Percentiles rank a stretch among this genome's conserved stretches.
Conservation (phyloP, 495 filamentous ascomycete species). For the Penicillium ucsense region DNA sequence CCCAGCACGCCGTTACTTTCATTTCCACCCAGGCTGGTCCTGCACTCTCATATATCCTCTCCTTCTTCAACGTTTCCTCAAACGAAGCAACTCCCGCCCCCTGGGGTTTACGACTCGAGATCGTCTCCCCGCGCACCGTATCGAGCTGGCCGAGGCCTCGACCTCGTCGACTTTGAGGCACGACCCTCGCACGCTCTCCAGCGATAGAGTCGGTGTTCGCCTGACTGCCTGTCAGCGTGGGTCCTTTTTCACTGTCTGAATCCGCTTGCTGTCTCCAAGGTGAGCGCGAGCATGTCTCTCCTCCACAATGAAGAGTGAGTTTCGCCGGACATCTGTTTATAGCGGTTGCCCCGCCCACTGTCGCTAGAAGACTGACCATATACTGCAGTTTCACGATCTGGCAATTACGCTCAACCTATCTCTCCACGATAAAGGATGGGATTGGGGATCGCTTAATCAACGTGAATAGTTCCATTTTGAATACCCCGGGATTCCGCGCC, state of each 20-base stretch:
- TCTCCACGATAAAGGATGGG: slow-evolving; percentile 84
- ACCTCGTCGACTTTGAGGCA: no score
- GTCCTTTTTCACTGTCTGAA: no score
- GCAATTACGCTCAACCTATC: slow-evolving; percentile 84
- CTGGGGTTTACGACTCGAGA: no score
- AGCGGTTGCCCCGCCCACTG: not conserved
- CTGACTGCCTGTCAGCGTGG: no score
- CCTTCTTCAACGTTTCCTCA: not conserved
- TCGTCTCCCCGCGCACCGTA: no score
- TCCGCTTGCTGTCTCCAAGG: no score
- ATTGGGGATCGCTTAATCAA: slow-evolving; percentile 93
- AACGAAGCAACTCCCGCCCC: no score
- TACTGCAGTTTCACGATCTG: slow-evolving; percentile 73
- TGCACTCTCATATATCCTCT: slow-evolving; percentile 14
- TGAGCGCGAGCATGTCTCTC: slow-evolving; percentile 60
- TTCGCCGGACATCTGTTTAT: not conserved
- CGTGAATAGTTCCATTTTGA: slow-evolving; percentile 81
- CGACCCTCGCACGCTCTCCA: no score
- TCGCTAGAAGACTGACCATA: slow-evolving; percentile 8
- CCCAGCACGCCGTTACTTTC: not conserved
- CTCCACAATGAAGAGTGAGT: slow-evolving; percentile 95
- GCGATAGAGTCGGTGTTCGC: not conserved
- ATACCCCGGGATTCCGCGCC: slow-evolving; percentile 88
- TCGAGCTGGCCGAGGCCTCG: no score
- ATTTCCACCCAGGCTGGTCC: slow-evolving; percentile 29